phyloP scores from a whole-genome alignment of 345 rosid species.

The Aethionema arabicum region DNA sequence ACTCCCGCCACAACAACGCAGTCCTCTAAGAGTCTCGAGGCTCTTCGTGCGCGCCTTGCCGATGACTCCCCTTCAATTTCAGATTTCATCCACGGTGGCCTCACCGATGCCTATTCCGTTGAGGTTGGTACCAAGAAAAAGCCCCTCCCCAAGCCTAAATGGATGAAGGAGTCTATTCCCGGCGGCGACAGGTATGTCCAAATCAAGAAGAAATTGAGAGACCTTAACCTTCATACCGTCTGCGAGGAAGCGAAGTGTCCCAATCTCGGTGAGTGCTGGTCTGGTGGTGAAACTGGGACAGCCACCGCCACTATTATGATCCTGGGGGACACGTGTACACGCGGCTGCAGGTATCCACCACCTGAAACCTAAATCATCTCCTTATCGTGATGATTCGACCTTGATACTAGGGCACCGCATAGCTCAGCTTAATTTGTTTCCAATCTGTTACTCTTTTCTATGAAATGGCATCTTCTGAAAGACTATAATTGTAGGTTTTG shows the following conservation, averaged over 20 bases:
- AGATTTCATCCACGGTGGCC: constrained; percentile 51
- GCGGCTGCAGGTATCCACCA: constrained; percentile 76
- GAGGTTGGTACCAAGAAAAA: constrained; percentile 96
- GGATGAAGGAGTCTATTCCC: constrained; percentile 94
- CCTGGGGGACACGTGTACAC: constrained; percentile 92
- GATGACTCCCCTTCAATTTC: constrained; percentile 65
- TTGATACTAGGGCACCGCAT: background rate
- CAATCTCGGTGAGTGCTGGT: constrained; percentile 96
- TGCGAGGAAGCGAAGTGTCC: constrained; percentile 99
- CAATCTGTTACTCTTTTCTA: background rate
- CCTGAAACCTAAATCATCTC: background rate
- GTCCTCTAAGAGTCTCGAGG: constrained; percentile 58
- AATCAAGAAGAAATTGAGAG: constrained; percentile 89
- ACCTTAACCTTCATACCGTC: constrained; percentile 92
- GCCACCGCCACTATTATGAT: constrained; percentile 99
- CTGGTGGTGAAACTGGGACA: constrained; percentile 97
- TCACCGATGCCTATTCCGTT: constrained; percentile 56
- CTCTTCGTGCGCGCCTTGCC: constrained; percentile 81
- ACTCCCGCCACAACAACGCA: constrained; percentile 38
- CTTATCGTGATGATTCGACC: background rate
- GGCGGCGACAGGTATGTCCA: constrained; percentile 96
- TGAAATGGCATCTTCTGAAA: background rate
- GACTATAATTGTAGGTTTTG: constrained; percentile 54
- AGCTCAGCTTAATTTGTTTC: background rate
- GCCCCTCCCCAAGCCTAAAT: constrained; percentile 93